Evolutionary conservation across 179 eudicot genomes (phyloP), one percentile per base, ranked within the genome.

Genomic region (Sideroxylon spinosum): DNA sequence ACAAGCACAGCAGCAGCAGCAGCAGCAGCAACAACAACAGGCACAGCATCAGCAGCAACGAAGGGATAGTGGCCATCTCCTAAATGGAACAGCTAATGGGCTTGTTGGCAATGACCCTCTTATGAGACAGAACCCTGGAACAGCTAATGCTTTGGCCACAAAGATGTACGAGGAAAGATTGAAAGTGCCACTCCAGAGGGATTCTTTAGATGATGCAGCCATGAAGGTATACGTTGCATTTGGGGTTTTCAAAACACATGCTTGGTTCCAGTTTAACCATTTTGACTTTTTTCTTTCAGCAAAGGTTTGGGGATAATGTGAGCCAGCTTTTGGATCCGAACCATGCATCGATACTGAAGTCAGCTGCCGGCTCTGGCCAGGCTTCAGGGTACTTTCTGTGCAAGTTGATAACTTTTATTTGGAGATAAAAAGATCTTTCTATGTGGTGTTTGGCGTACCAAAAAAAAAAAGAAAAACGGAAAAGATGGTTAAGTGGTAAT

Each of bases 151-250:
- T 68, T 82, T 94, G 84, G 98, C 98, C n/a, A 83, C 97, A 65
- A 94, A 94, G 82, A 92, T 95, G 97, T 93, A 95, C 5, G 97
- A 93, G 88, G 97, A 93, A 67, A 86, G 90, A 20, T 76, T 92
- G 56, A 92, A 94, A 78, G 68, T 86, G 55, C 98, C 98, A 20
- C 86, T 72, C 44, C 98, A 88, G 78, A 90, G 96, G 83, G 98
- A 94, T 81, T 87, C 94, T 26, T 79, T 89, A 71, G 98, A 95
- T 53, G 98, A 95, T 77, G 82, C 92, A 61, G 82, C 95, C 75
- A 81, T 91, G 80, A 95, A 95, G 91, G 98, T 91, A 83, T 23
- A 19, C 2, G 0, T 17, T n/a, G 23, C 23, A 53, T 72, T 9
- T 69, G 14, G n/a, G 75, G 0, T 73, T 56, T 73, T 56, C 14